Base-by-base conservation (phyloP, 257 asterid genomes). In the Solanum pimpinellifolium region DNA sequence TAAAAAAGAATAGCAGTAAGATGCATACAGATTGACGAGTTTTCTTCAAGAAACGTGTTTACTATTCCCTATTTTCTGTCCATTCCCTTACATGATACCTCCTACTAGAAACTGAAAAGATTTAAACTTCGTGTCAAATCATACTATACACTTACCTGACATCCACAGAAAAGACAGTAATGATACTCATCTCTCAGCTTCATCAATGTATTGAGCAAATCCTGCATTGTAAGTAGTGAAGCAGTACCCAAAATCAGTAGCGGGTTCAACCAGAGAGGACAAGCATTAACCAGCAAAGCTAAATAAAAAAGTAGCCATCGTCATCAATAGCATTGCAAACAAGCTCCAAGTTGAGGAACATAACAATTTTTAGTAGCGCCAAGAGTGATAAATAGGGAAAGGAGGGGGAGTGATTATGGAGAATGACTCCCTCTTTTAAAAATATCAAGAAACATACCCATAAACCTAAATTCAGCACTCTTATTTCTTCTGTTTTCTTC, bases 81-180 rank as follows among this genome's bases (percentile, higher is more conserved):
- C 68, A 47, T 35, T 1, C 5, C 66, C 84, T 18, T 5, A 15
- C 25, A 27, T 46, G 66, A 78, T 78, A 27, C 66, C 66, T 27
- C 65, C 10, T 27, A 27, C 14, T 27, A 5, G 85, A 80, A 47
- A 47, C 85, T 80, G 68, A 68, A 80, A 73, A 35, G 16, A 72
- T 47, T 18, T 73, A 33, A 31, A 4, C 15, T 73, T 35, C 27
- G 1, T 73, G 16, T 2, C 78, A 33, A 8, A 15, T 15, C 42
- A 70, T 33, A 72, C 31, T 29, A 29, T 29, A 29, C 31, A 81
- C 47, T 35, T 93, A 94, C 98, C 98, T 92, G 98, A 78, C 94
- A 95, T 88, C 99, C 99, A 88, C 98, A 94, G 88, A 95, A 96
- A 73, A 96, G 95, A 90, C 99, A 95, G 92, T 97, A 97, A 27